Evolutionary conservation across 2,329 filamentous ascomycete species (phyloP).

Genomic region (Xylaria sp.): DNA sequence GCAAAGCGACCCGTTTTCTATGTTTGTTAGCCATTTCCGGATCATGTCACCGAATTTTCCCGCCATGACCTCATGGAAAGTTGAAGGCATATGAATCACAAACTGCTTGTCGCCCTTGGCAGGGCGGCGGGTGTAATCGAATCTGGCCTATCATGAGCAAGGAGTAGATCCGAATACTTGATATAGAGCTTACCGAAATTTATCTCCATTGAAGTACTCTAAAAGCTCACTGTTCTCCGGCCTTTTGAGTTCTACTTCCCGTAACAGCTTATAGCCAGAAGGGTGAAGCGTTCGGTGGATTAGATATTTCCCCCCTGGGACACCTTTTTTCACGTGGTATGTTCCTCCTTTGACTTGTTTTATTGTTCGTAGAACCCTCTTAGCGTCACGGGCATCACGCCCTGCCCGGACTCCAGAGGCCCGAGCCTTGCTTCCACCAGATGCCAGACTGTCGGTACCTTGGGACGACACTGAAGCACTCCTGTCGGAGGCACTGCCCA

Average conservation of each 20-base stretch:
- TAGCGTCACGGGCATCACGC: conserved; percentile 1
- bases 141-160: conserved; percentile 2
- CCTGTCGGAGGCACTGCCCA: not conserved
- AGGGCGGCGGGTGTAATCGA: conserved; percentile 13
- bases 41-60: not conserved
- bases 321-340: conserved; percentile 6
- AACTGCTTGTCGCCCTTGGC: conserved; percentile 15
- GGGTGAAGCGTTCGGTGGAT: conserved; percentile 4
- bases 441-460: not conserved
- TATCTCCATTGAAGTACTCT: not conserved
- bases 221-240: conserved; percentile 1
- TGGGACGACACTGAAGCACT: not conserved
- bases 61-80: not conserved
- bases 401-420: not conserved
- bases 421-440: not conserved
- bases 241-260: conserved; percentile 6
- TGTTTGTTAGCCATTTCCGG: not conserved
- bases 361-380: conserved; percentile 14
- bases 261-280: conserved; percentile 10
- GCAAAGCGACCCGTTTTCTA: not conserved
- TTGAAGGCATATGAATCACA: conserved; percentile 12
- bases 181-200: not conserved
- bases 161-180: not conserved
- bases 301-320: conserved; percentile 6
- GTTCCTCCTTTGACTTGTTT: not conserved